Conservation (phyloP, 768 basidiomycete species). For the Pulveroboletus frians region DNA sequence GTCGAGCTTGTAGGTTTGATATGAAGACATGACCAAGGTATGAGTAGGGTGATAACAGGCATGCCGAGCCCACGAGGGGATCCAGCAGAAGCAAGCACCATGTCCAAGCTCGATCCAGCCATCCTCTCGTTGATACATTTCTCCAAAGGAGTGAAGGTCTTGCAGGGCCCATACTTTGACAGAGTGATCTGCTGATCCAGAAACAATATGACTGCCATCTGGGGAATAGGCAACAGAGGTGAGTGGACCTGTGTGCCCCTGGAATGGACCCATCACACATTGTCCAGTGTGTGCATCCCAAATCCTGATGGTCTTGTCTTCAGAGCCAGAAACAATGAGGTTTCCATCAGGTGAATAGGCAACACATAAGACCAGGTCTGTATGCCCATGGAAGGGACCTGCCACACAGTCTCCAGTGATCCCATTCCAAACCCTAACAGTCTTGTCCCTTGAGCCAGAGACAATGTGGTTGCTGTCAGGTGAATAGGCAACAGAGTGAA, state of each 20-base stretch:
- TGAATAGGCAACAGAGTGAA: conserved; percentile 21
- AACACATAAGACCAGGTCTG: conserved; percentile 7
- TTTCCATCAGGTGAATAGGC: conserved; percentile 18
- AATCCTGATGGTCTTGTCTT: conserved; percentile 13
- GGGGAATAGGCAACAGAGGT: conserved; percentile 13
- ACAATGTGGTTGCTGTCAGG: conserved; percentile 17
- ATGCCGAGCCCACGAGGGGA: conserved; percentile 18
- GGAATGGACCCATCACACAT: conserved; percentile 14
- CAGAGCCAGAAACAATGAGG: conserved; percentile 15
- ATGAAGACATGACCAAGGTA: conserved; percentile 11
- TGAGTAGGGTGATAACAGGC: conserved; percentile 15
- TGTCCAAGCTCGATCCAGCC: conserved; percentile 15
- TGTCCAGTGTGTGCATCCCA: conserved; percentile 15
- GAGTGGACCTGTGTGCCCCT: conserved; percentile 6
- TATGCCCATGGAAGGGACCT: conserved; percentile 20
- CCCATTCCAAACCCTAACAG: conserved; percentile 20
- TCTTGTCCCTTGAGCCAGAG: conserved; percentile 24
- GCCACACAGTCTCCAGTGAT: conserved; percentile 13
- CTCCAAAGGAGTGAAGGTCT: background rate
- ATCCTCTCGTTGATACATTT: conserved; percentile 8
- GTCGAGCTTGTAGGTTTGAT: conserved; percentile 10
- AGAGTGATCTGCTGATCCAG: conserved; percentile 12
- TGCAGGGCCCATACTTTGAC: conserved; percentile 10
- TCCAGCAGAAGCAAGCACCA: conserved; percentile 13
- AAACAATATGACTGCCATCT: conserved; percentile 13